A percentile compares a stretch with the other conserved stretches of the same genome.
phyloP scores from a whole-genome alignment of 768 basidiomycete genomes.

The Chalciporus piperatus region DNA sequence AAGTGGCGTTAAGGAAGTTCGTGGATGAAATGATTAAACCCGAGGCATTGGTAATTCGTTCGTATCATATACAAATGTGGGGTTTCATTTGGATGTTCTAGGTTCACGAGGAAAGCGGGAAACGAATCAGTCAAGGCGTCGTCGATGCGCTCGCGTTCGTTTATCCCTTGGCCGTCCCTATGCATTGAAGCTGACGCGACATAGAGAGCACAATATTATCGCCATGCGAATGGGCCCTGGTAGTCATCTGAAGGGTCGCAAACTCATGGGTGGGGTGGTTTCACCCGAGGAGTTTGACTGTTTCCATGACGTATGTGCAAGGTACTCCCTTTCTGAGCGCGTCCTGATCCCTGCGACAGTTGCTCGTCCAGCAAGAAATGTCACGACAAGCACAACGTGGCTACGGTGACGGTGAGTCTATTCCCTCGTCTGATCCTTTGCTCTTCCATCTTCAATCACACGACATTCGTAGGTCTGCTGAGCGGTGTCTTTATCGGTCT shows the following conservation, averaged over 20 bases:
- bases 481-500: conserved; percentile 80
- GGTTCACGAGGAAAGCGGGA: conserved; percentile 54
- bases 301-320: conserved; percentile 68
- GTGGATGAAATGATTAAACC: conserved; percentile 60
- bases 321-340: neutral
- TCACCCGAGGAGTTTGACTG: conserved; percentile 59
- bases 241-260: conserved; percentile 77
- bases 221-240: conserved; percentile 67
- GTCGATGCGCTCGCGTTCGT: conserved; percentile 52
- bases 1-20: conserved; percentile 51
- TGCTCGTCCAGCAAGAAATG: conserved; percentile 80
- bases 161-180: neutral
- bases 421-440: neutral
- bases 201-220: conserved; percentile 39
- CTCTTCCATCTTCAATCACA: neutral
- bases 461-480: conserved; percentile 42
- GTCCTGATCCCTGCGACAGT: conserved; percentile 32
- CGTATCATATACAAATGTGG: conserved; percentile 3
- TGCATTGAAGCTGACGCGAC: neutral
- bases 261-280: conserved; percentile 51
- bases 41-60: conserved; percentile 26
- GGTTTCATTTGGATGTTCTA: conserved; percentile 17
- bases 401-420: conserved; percentile 66
- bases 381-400: conserved; percentile 67
- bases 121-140: conserved; percentile 52